These are phyloP conservation scores for Linanthus parryae DNA, from an alignment of 148 eudicot genomes.

Conservation along the genomic window DNA sequence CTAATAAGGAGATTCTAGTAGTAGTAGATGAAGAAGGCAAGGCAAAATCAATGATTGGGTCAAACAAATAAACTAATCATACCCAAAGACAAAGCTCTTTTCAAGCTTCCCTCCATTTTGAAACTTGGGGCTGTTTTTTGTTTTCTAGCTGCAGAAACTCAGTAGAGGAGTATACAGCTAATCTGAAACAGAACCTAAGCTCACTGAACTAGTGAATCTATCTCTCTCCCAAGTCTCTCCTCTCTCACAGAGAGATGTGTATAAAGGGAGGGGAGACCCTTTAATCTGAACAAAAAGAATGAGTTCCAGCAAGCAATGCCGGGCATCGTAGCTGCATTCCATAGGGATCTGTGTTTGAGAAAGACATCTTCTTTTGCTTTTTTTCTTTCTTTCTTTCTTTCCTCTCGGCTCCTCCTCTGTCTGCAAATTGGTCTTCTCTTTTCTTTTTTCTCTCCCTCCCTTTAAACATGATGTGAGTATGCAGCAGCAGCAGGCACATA, in stretches of 20 bases:
- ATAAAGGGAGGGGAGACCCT: constrained; percentile 28
- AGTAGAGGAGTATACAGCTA: constrained; percentile 24
- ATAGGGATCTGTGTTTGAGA: constrained; percentile 85
- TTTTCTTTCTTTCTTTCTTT: constrained; percentile 16
- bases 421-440: too few relatives aligned
- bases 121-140: constrained; percentile 21
- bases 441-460: too few relatives aligned
- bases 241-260: constrained; percentile 27
- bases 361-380: constrained; percentile 52
- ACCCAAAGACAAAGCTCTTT: not conserved
- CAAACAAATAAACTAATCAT: constrained; percentile 31
- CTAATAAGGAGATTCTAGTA: too few relatives aligned
- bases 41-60: constrained; percentile 29
- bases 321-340: constrained; percentile 34
- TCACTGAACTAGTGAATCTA: constrained; percentile 9
- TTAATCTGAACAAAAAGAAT: constrained; percentile 50
- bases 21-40: too few relatives aligned
- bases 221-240: constrained; percentile 10
- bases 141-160: constrained; percentile 29
- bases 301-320: constrained; percentile 44
- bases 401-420: too few relatives aligned
- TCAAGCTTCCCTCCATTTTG: constrained; percentile 20
- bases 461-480: too few relatives aligned
- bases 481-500: too few relatives aligned
- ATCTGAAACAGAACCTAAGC: constrained; percentile 25